Evolutionary conservation across 2,329 filamentous ascomycete species (phyloP).

Genomic region (Apiospora aurea): DNA sequence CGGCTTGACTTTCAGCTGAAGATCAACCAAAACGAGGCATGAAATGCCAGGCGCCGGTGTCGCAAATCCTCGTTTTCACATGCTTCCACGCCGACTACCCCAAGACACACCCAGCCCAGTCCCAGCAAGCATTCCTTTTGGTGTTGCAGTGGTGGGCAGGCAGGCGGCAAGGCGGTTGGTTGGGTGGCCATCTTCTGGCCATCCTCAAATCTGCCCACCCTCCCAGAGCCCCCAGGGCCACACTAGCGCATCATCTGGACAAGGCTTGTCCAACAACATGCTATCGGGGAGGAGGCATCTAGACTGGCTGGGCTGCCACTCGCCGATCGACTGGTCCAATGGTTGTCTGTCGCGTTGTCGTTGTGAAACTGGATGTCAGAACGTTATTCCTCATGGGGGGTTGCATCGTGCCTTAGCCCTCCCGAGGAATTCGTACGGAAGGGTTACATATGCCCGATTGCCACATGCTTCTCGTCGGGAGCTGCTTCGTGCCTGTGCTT

Average conservation of each 20-base stretch:
- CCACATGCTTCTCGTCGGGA: not conserved
- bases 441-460: conserved; percentile 15
- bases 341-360: conserved; percentile 7
- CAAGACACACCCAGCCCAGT: conserved; percentile 1
- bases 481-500: not conserved
- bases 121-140: not conserved
- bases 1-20: not conserved
- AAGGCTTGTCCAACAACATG: not conserved
- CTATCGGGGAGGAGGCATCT: not conserved
- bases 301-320: conserved; percentile 9
- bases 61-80: conserved; percentile 15
- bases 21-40: conserved; percentile 1
- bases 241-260: conserved; percentile 17
- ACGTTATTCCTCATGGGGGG: conserved; percentile 17
- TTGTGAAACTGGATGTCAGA: conserved; percentile 16
- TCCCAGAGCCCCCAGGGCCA: not conserved
- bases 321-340: conserved; percentile 16
- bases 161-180: conserved; percentile 4
- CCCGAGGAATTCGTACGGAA: conserved; percentile 3
- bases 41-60: not conserved
- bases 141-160: conserved; percentile 7
- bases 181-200: not conserved
- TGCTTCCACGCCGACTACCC: not conserved
- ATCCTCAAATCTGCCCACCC: conserved; percentile 1
- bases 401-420: conserved; percentile 12